Percentiles rank a stretch among this genome's conserved stretches.
These are phyloP conservation scores for Curvularia sp. DNA, from an alignment of 2,329 filamentous ascomycete species.

Conservation along the genomic window DNA sequence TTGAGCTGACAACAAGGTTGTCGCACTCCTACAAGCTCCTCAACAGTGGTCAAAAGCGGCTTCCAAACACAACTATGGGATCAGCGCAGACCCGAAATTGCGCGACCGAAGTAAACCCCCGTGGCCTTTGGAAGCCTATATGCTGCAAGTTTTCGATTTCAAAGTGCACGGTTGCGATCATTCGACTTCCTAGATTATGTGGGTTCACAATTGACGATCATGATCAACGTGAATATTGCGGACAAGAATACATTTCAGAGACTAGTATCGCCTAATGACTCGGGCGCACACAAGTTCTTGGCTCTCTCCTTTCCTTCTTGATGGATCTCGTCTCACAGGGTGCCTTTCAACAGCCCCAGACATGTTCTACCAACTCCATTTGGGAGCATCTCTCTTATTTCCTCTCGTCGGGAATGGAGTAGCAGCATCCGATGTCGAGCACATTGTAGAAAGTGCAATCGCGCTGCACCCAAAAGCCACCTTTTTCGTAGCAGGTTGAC, in stretches of 20 bases:
- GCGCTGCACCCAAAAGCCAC: constrained; percentile 42
- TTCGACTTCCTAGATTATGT: not conserved
- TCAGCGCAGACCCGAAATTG: not conserved
- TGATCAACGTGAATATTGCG: not conserved
- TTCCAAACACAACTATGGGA: not conserved
- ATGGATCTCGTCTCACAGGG: not conserved
- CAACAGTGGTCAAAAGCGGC: not conserved
- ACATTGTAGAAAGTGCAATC: constrained; percentile 44
- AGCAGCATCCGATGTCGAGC: constrained; percentile 42
- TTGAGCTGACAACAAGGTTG: too few relatives aligned
- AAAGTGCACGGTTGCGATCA: not conserved
- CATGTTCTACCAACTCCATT: not conserved
- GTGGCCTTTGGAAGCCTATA: not conserved
- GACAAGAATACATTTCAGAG: not conserved
- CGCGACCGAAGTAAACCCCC: not conserved
- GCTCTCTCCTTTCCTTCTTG: not conserved
- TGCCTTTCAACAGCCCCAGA: not conserved
- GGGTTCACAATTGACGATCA: not conserved
- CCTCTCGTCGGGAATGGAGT: constrained; percentile 34
- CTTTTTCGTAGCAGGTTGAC: constrained; percentile 32
- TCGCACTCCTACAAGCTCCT: not conserved
- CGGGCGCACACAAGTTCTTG: not conserved
- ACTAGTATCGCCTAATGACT: not conserved
- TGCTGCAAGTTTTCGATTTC: not conserved
- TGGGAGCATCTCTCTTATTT: constrained; percentile 1